These are phyloP conservation scores for Toxoplasma gondii DNA, from an alignment of 169 alveolate genomes.

Conservation along the genomic window DNA sequence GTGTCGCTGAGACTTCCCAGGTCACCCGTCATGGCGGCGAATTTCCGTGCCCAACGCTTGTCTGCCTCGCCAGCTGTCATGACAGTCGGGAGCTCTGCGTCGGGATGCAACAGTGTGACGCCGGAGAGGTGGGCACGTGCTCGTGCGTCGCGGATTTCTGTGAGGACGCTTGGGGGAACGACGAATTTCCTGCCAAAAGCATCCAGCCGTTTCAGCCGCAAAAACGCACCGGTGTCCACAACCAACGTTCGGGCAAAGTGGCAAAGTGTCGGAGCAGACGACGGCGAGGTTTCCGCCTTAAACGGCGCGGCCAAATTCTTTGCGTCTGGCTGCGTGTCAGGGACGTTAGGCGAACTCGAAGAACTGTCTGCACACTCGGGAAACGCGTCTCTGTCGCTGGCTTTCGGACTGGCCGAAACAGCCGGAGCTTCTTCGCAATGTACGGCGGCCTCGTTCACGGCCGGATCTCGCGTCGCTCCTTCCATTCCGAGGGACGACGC, in stretches of 20 bases:
- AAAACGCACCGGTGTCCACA: background rate
- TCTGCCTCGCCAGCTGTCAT: constrained; percentile 33
- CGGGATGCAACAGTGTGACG: constrained; percentile 12
- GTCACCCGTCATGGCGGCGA: constrained; percentile 68
- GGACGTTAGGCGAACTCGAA: too few relatives aligned
- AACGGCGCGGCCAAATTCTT: too few relatives aligned
- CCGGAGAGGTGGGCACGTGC: constrained; percentile 22
- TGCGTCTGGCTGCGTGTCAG: too few relatives aligned
- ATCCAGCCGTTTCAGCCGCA: constrained; percentile 7
- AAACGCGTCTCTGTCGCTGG: too few relatives aligned
- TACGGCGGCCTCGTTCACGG: too few relatives aligned
- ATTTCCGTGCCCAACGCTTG: constrained; percentile 65
- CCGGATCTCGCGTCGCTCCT: background rate
- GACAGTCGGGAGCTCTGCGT: background rate
- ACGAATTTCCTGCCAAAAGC: background rate
- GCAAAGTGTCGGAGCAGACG: background rate
- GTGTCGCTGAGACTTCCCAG: constrained; percentile 52
- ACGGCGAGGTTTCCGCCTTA: too few relatives aligned
- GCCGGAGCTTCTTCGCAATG: too few relatives aligned
- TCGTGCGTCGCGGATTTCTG: constrained; percentile 25
- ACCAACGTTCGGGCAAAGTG: background rate
- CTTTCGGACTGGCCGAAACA: too few relatives aligned
- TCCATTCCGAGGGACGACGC: background rate
- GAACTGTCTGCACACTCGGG: too few relatives aligned
- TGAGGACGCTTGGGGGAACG: background rate